phyloP scores from a whole-genome alignment of 176 grass and related monocot species.

The Zea luxurians region DNA sequence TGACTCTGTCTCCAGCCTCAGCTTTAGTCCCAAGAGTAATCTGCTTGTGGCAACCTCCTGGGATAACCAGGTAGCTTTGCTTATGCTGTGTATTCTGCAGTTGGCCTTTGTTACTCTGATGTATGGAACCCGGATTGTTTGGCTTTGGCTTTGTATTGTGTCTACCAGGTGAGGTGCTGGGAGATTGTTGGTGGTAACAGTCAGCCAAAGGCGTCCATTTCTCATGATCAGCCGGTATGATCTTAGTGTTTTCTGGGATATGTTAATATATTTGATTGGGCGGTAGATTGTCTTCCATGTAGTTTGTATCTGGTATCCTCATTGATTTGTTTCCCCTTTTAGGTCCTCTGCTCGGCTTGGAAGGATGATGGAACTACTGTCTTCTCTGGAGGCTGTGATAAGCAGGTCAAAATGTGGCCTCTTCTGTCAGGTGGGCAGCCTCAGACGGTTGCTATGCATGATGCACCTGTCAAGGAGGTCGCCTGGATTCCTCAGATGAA shows the following conservation, averaged over 20 bases:
- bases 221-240: conserved; percentile 83
- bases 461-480: conserved; percentile 77
- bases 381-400: conserved; percentile 91
- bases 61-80: conserved; percentile 59
- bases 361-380: conserved; percentile 91
- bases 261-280: background rate
- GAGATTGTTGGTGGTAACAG: conserved; percentile 78
- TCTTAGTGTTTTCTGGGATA: conserved; percentile 17
- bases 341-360: conserved; percentile 94
- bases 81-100: background rate
- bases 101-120: background rate
- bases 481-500: conserved; percentile 93
- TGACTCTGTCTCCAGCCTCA: conserved; percentile 64
- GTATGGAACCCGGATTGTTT: background rate
- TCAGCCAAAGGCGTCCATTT: conserved; percentile 90
- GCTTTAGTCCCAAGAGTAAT: conserved; percentile 68
- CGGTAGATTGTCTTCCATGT: background rate
- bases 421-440: conserved; percentile 79
- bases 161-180: conserved; percentile 83
- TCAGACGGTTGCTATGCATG: conserved; percentile 79
- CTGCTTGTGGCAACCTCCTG: conserved; percentile 65
- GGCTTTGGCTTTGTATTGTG: background rate
- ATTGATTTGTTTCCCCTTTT: conserved; percentile 35
- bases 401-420: conserved; percentile 94
- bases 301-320: background rate